Evolutionary conservation across 305 asterid genomes (phyloP), one percentile per base, ranked within the genome.

Genomic region (Ilex paraguariensis): DNA sequence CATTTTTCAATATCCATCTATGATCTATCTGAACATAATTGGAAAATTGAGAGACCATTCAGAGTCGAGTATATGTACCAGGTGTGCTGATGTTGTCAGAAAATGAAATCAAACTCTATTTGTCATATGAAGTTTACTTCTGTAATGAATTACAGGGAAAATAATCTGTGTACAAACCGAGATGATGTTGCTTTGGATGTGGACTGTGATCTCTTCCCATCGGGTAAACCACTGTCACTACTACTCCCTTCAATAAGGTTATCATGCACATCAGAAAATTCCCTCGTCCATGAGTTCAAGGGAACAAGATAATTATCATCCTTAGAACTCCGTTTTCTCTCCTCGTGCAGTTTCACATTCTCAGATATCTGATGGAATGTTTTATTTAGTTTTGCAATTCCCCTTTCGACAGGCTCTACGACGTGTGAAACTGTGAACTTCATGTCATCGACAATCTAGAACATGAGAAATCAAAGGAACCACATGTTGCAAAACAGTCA

Each of bases 391-490:
- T 64, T 90, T 15, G 98, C 90, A 16, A 92, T 59, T 21, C 98
- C 97, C 76, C 98, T 80, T 80, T 92, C 98, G 78, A 81, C 95
- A 33, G 98, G 98, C 58, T 89, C 95, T 31, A 83, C 93, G 3
- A 87, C 95, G 48, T 89, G 96, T 3, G 95, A 81, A 64, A 89
- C 97, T 61, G 98, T 89, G 93, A 78, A 92, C 89, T 79, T 85
- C 97, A 89, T 87, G 82, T 89, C 97, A 77, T 89, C 97, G 14
- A 82, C 95, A 60, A 92, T 92, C 97, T 92, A 63, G 51, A 72
- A 54, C 60, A 66, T 30, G 45, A 16, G 58, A 72, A 64, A 60
- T 59, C 49, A 59, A 13, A 64, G 58, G 46, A 56, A 48, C 42
- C 50, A 55, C 52, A 13, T 58, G 45, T 48, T 17, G 10, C 31